Conservation (phyloP, 2,329 filamentous ascomycete species). For the Botrytis pseudocinerea region DNA sequence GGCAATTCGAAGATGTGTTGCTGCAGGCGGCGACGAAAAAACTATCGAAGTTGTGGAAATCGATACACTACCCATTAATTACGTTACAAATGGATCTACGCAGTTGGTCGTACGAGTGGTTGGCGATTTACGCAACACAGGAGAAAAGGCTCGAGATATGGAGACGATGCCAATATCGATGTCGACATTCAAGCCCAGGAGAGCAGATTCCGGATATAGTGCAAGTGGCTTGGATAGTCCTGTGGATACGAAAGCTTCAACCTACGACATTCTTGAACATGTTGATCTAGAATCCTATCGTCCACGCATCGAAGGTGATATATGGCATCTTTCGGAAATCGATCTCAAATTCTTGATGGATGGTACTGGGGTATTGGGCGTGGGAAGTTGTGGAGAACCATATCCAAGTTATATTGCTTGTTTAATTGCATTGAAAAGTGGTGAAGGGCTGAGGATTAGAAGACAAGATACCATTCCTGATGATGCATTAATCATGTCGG, state of each 20-base stretch:
- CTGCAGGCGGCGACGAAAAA: constrained; percentile 35
- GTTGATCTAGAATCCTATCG: constrained; percentile 38
- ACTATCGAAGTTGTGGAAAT: constrained; percentile 39
- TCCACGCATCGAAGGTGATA: constrained; percentile 51
- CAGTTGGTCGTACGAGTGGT: constrained; percentile 37
- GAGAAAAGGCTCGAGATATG: constrained; percentile 26
- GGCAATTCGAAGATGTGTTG: constrained; percentile 35
- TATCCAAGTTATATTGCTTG: constrained; percentile 50
- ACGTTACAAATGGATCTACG: constrained; percentile 38
- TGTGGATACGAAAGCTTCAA: constrained; percentile 31
- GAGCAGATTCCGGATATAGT: constrained; percentile 15
- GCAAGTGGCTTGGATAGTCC: constrained; percentile 13
- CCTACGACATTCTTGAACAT: constrained; percentile 33
- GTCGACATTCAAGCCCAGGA: constrained; percentile 5
- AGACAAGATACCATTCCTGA: constrained; percentile 38
- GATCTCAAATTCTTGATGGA: constrained; percentile 58
- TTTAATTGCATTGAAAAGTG: constrained; percentile 37
- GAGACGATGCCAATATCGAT: constrained; percentile 1
- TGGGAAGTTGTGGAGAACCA: constrained; percentile 56
- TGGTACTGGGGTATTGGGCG: constrained; percentile 62
- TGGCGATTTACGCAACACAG: constrained; percentile 33
- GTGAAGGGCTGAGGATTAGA: constrained; percentile 33
- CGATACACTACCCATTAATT: constrained; percentile 38
- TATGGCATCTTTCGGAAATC: constrained; percentile 59
- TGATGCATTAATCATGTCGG: constrained; percentile 34